A percentile compares a stretch with the other conserved stretches of the same genome.
phyloP scores from a whole-genome alignment of 768 basidiomycete genomes.

The Pleurotus eryngii region DNA sequence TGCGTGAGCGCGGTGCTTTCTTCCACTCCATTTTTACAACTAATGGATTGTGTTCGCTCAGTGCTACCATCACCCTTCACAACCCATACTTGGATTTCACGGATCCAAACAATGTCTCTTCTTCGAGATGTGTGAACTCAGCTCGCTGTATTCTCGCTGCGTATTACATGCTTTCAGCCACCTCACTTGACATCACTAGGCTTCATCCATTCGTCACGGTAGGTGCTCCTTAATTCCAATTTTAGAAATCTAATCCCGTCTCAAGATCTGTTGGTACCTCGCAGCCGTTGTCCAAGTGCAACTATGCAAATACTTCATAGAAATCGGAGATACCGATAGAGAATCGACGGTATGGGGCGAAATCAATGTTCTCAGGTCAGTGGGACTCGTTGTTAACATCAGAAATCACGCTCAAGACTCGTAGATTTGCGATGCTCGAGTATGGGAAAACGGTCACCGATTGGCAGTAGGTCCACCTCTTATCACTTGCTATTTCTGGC shows the following conservation, averaged over 20 bases:
- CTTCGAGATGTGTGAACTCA: constrained; percentile 69
- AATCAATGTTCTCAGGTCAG: constrained; percentile 77
- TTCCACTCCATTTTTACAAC: neutral
- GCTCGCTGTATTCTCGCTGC: constrained; percentile 71
- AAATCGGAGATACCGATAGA: constrained; percentile 67
- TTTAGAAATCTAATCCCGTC: constrained; percentile 4
- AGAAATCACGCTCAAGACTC: neutral
- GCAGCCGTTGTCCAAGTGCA: constrained; percentile 86
- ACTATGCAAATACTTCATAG: constrained; percentile 82
- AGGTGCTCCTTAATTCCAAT: constrained; percentile 20
- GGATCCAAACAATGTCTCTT: constrained; percentile 62
- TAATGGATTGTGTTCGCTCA: constrained; percentile 22
- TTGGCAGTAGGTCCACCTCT: constrained; percentile 58
- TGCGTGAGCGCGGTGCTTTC: constrained; percentile 53
- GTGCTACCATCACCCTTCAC: constrained; percentile 86
- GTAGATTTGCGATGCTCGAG: constrained; percentile 78
- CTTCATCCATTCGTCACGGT: constrained; percentile 83
- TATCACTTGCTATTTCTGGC: neutral
- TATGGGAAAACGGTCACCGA: constrained; percentile 77
- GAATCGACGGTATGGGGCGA: constrained; percentile 85
- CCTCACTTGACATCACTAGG: constrained; percentile 76
- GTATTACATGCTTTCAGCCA: constrained; percentile 76
- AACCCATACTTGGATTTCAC: constrained; percentile 79
- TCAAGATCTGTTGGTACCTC: constrained; percentile 86
- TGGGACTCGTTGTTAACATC: neutral